Evolutionary conservation across 2,329 filamentous ascomycete species (phyloP).

Genomic region (Arachnopeziza araneosa): DNA sequence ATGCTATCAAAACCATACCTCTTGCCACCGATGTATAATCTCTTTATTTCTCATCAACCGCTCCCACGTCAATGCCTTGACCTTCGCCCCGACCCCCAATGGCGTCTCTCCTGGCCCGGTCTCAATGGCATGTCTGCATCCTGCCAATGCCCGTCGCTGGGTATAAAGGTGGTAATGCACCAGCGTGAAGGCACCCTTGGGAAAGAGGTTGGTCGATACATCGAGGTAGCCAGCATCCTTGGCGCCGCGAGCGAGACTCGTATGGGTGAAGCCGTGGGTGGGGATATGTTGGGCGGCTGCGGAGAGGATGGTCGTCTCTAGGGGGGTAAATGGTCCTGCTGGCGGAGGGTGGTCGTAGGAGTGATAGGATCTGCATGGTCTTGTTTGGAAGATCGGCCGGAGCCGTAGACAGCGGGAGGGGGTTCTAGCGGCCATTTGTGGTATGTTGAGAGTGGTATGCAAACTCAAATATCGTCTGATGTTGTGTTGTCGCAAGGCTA

Average conservation of each 20-base stretch:
- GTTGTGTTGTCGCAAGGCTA: slow-evolving; percentile 9
- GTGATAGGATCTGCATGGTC: slow-evolving; percentile 44
- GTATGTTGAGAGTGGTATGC: background rate
- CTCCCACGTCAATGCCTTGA: slow-evolving; percentile 69
- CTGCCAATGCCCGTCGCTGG: slow-evolving; percentile 45
- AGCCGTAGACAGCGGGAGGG: background rate
- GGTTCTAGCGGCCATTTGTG: slow-evolving; percentile 9
- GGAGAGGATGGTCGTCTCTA: slow-evolving; percentile 72
- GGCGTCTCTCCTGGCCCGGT: background rate
- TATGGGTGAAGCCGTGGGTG: slow-evolving; percentile 71
- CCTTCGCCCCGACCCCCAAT: slow-evolving; percentile 53
- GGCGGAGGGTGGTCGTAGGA: slow-evolving; percentile 62
- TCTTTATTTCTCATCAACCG: slow-evolving; percentile 68
- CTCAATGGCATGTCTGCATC: background rate
- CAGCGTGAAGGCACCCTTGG: slow-evolving; percentile 73
- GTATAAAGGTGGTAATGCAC: slow-evolving; percentile 71
- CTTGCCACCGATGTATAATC: slow-evolving; percentile 76
- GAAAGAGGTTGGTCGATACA: slow-evolving; percentile 77
- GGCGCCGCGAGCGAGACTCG: slow-evolving; percentile 70
- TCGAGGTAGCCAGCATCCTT: slow-evolving; percentile 81
- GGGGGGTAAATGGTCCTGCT: slow-evolving; percentile 55
- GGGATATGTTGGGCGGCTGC: slow-evolving; percentile 78
- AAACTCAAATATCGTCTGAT: background rate
- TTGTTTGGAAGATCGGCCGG: background rate
- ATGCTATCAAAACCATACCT: slow-evolving; percentile 48